Conservation (phyloP, 176 grass and related monocot genomes). For the Alopecurus myosuroides region DNA sequence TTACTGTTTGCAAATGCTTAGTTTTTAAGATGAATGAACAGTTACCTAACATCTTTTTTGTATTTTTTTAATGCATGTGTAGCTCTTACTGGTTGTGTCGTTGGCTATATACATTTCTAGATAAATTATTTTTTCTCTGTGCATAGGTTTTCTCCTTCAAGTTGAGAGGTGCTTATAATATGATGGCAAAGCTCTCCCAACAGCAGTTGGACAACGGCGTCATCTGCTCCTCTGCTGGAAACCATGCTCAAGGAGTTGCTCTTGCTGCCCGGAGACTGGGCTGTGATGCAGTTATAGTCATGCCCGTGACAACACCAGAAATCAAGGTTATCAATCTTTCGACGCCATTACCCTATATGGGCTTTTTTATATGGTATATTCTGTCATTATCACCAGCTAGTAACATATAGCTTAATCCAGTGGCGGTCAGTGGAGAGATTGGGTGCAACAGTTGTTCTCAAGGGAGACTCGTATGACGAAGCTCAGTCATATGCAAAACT, state of each 20-base stretch:
- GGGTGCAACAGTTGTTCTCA: slow-evolving; percentile 86
- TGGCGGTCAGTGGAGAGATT: slow-evolving; percentile 87
- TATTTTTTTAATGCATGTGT: neutral
- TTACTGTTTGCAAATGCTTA: neutral
- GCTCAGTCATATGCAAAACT: slow-evolving; percentile 86
- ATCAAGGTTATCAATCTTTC: slow-evolving; percentile 64
- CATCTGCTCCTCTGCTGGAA: slow-evolving; percentile 98
- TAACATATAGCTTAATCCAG: slow-evolving; percentile 40
- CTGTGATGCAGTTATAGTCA: slow-evolving; percentile 97
- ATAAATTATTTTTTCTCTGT: slow-evolving; percentile 14
- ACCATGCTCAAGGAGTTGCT: slow-evolving; percentile 98
- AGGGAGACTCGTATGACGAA: slow-evolving; percentile 93
- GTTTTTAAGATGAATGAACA: neutral
- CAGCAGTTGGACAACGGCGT: slow-evolving; percentile 83
- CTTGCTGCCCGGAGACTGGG: slow-evolving; percentile 71
- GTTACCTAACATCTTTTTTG: neutral
- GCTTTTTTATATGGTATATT: neutral
- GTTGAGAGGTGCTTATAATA: slow-evolving; percentile 96
- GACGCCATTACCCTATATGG: neutral
- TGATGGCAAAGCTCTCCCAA: slow-evolving; percentile 88
- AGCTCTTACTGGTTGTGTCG: neutral
- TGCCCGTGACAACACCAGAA: slow-evolving; percentile 98
- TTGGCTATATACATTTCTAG: neutral
- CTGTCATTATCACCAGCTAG: neutral
- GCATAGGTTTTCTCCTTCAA: slow-evolving; percentile 98